Evolutionary conservation across 2,329 filamentous ascomycete species (phyloP).

Genomic region (Didymosphaeria variabile): DNA sequence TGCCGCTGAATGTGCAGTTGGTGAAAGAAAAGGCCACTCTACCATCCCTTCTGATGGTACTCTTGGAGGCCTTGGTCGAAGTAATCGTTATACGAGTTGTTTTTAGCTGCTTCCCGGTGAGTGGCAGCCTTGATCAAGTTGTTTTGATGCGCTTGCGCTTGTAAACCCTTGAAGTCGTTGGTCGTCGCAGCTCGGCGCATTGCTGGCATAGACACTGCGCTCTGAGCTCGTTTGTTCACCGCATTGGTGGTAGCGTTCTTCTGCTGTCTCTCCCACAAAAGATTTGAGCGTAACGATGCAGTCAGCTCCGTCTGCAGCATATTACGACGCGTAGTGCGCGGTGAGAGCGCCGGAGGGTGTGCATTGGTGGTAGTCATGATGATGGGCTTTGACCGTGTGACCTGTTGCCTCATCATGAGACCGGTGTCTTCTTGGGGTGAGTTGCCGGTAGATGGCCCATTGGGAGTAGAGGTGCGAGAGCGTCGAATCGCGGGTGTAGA

Average conservation of each 20-base stretch:
- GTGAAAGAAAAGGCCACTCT: conserved; percentile 38
- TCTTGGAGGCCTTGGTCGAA: conserved; percentile 84
- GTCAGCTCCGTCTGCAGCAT: conserved; percentile 97
- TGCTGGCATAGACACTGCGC: conserved; percentile 53
- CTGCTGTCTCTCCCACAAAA: conserved; percentile 95
- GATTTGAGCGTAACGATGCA: conserved; percentile 87
- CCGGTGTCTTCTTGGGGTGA: conserved; percentile 62
- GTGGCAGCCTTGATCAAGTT: conserved; percentile 60
- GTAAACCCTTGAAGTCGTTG: conserved; percentile 87
- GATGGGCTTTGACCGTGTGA: conserved; percentile 82
- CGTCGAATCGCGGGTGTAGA: conserved; percentile 64
- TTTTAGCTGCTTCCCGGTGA: conserved; percentile 67
- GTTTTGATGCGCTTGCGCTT: conserved; percentile 69
- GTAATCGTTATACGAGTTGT: conserved; percentile 79
- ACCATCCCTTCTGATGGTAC: conserved; percentile 89
- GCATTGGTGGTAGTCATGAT: conserved; percentile 73
- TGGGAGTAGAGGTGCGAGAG: conserved; percentile 73
- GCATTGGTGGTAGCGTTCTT: conserved; percentile 90
- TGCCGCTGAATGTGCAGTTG: conserved; percentile 49
- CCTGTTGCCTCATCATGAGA: conserved; percentile 66
- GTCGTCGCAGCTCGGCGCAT: conserved; percentile 59
- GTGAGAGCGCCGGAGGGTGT: conserved; percentile 82
- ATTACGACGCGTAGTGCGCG: conserved; percentile 88
- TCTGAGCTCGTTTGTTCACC: conserved; percentile 88
- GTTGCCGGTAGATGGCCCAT: conserved; percentile 70